Conservation (phyloP, 2,329 filamentous ascomycete species). For the Pseudocercospora macadamiae region DNA sequence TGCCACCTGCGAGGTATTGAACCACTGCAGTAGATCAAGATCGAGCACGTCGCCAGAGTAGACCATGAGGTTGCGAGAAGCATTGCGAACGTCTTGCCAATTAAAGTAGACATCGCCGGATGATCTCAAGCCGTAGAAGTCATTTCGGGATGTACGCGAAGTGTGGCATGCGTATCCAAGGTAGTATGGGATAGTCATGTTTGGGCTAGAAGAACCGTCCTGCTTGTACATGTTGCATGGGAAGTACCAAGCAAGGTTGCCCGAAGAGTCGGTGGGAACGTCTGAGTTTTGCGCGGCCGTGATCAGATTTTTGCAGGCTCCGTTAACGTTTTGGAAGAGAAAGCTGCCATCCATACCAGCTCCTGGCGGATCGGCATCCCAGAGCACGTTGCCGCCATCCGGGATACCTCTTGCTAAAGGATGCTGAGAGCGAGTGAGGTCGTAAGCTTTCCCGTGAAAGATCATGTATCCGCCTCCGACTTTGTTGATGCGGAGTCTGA, state of each 20-base stretch:
- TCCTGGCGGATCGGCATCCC: slow-evolving; percentile 78
- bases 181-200: slow-evolving; percentile 74
- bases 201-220: slow-evolving; percentile 80
- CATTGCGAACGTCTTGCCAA: slow-evolving; percentile 92
- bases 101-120: slow-evolving; percentile 92
- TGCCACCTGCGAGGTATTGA: slow-evolving; percentile 77
- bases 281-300: slow-evolving; percentile 70
- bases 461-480: slow-evolving; percentile 88
- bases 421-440: slow-evolving; percentile 76
- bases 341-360: slow-evolving; percentile 94
- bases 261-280: slow-evolving; percentile 73
- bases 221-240: slow-evolving; percentile 91
- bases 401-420: slow-evolving; percentile 80
- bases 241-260: slow-evolving; percentile 93
- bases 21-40: slow-evolving; percentile 84
- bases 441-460: slow-evolving; percentile 89
- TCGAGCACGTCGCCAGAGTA: slow-evolving; percentile 95
- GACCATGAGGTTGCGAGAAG: slow-evolving; percentile 84
- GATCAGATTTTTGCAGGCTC: slow-evolving; percentile 90
- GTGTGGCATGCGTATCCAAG: slow-evolving; percentile 90
- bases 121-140: slow-evolving; percentile 73
- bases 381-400: slow-evolving; percentile 76
- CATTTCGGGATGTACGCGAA: slow-evolving; percentile 64
- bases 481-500: slow-evolving; percentile 77
- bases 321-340: slow-evolving; percentile 97